Evolutionary conservation across 176 grass and related monocot species (phyloP), one percentile per base, ranked within the genome.

Genomic region (Guadua angustifolia): DNA sequence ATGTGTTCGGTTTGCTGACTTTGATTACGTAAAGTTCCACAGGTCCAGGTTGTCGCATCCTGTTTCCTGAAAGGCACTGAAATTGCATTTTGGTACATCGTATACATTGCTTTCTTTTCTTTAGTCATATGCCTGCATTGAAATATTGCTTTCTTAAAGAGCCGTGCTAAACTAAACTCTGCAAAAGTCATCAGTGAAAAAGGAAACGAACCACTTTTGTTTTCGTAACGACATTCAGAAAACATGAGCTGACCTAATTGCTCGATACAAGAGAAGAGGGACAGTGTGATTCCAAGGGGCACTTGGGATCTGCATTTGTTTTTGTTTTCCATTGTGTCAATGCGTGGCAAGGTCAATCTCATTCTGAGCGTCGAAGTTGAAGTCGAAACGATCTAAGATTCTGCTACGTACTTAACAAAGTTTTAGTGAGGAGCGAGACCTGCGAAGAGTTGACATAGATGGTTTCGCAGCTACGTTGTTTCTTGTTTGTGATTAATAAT

Each of bases 241-340:
- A 58, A 40, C 73, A 58, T 75, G 50, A 75, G 51, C 33, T 22
- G 72, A 38, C 72, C 18, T 4, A 75, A 75, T 38, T 14, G 73
- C 22, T 26, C 0, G 16, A 35, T 19, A 5, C 12, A 73, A 16
- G 44, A 9, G 0, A 29, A 29, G 69, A 49, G 44, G 21, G 42
- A 50, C 69, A 50, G 0, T 25, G 29, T 7, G 69, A 51, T 32
- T 51, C 15, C 24, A 33, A 25, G 22, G 6, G 14, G 8, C 8
- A 33, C 45, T 51, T 33, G 70, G 45, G 24, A 50, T 32, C 6
- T 73, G 69, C 43, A 73, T 29, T 29, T 49, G 3, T 11, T 60
- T 36, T 12, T 61, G 11, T 13, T 61, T 26, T 14, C 24, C n/a
- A 13, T 26, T 4, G 57, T 61, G n/a, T 12, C 13, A 26, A 26